Evolutionary conservation across 257 asterid species (phyloP).

Genomic region (Penstemon barbatus): DNA sequence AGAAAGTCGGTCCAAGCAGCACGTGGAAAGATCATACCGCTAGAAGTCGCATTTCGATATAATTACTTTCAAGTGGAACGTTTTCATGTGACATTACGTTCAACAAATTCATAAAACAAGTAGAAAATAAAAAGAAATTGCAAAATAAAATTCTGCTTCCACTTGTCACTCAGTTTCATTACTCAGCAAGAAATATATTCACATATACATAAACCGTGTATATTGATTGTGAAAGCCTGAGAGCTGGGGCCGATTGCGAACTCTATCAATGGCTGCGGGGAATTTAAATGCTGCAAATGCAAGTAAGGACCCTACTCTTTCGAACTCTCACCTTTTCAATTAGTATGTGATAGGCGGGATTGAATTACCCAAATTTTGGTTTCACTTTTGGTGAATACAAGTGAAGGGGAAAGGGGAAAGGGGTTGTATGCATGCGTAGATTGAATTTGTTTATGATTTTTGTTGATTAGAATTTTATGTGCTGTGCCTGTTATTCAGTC

Average conservation of each 20-base stretch:
- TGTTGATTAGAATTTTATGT: neutral
- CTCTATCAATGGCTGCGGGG: constrained; percentile 29
- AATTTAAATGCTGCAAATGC: constrained; percentile 25
- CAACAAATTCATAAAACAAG: no score
- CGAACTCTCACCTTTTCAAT: neutral
- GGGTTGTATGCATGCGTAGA: neutral
- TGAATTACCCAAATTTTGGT: no score
- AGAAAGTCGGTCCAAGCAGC: no score
- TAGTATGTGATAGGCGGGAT: neutral
- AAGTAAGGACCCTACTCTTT: constrained; percentile 26
- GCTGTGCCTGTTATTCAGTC: no score
- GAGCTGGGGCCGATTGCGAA: constrained; percentile 7
- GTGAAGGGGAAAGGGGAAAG: neutral
- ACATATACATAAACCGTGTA: constrained; percentile 6
- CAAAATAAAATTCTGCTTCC: no score
- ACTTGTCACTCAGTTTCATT: no score
- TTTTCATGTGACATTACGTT: no score
- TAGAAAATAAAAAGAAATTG: no score
- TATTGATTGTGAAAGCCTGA: constrained; percentile 25
- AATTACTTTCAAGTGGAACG: no score
- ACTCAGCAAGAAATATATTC: constrained; percentile 10
- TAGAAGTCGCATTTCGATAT: no score
- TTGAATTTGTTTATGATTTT: neutral
- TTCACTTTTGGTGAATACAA: neutral
- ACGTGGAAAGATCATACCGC: no score